Evolutionary conservation across 148 eudicot species (phyloP).

Genomic region (Cornus kousa): DNA sequence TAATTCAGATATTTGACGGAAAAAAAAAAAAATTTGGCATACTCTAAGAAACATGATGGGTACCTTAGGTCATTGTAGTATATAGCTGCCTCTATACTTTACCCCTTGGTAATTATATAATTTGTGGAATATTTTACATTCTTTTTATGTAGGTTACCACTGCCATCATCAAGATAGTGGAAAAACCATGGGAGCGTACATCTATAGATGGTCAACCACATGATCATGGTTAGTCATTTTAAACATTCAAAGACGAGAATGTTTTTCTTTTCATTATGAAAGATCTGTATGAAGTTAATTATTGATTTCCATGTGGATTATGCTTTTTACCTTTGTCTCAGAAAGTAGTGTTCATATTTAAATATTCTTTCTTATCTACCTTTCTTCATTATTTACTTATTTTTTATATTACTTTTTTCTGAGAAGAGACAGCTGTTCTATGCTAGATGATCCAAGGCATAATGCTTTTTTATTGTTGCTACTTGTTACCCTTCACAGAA

Average conservation of each 20-base stretch:
- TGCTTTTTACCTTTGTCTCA: neutral
- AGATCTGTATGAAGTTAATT: neutral
- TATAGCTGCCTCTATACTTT: neutral
- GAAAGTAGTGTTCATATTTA: neutral
- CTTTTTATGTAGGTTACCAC: conserved; percentile 59
- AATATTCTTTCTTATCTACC: neutral
- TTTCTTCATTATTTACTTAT: no score
- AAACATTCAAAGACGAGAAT: neutral
- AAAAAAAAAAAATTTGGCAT: neutral
- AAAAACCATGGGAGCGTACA: conserved; percentile 94
- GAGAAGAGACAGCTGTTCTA: no score
- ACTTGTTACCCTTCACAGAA: no score
- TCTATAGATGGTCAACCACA: conserved; percentile 71
- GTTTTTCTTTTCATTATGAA: neutral
- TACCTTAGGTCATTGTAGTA: no score
- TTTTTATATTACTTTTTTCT: no score
- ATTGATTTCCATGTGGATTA: neutral
- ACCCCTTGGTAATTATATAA: neutral
- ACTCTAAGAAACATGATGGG: neutral
- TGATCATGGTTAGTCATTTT: conserved; percentile 62
- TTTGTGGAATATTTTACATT: conserved; percentile 3
- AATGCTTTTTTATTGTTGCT: no score
- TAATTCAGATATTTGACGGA: neutral
- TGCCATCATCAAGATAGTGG: conserved; percentile 71
- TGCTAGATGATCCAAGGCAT: no score